Evolutionary conservation across 1,284 basidiomycete species (phyloP).

Genomic region (Malassezia furfur): DNA sequence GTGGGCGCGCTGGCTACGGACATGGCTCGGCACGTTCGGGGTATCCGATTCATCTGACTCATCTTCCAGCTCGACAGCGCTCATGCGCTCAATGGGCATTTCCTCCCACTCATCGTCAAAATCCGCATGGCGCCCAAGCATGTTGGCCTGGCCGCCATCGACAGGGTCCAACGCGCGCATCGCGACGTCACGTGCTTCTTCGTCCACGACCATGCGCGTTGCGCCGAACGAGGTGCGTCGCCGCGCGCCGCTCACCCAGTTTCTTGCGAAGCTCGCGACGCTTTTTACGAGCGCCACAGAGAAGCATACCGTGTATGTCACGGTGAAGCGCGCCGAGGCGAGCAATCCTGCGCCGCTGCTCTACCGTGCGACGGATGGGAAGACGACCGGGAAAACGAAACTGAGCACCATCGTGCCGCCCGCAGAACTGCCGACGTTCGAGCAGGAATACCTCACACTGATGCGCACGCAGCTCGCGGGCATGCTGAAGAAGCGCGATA

Average conservation of each 20-base stretch:
- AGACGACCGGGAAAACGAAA: slow-evolving; percentile 20
- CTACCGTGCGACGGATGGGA: slow-evolving; percentile 37
- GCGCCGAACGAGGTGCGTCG: slow-evolving; percentile 3
- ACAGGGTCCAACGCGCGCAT: not conserved
- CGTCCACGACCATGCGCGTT: slow-evolving; percentile 10
- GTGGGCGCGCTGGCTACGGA: not conserved
- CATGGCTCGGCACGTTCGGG: not conserved
- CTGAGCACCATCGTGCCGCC: slow-evolving; percentile 29
- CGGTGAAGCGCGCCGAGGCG: slow-evolving; percentile 21
- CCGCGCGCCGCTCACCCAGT: slow-evolving; percentile 17
- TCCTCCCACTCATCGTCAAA: slow-evolving; percentile 19
- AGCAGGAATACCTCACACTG: slow-evolving; percentile 26
- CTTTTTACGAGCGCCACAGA: slow-evolving; percentile 26
- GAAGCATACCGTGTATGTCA: slow-evolving; percentile 38
- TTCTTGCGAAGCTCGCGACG: slow-evolving; percentile 27
- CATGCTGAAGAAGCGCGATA: slow-evolving; percentile 38
- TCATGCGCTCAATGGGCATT: slow-evolving; percentile 18
- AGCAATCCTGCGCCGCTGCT: slow-evolving; percentile 21
- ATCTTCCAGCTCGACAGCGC: not conserved
- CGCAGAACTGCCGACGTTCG: slow-evolving; percentile 22
- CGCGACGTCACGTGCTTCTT: not conserved
- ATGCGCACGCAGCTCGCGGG: slow-evolving; percentile 28
- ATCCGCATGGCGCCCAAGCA: slow-evolving; percentile 11
- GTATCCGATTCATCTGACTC: not conserved
- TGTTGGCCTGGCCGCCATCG: not conserved